Conservation (phyloP, 345 rosid genomes). For the Moringa oleifera region DNA sequence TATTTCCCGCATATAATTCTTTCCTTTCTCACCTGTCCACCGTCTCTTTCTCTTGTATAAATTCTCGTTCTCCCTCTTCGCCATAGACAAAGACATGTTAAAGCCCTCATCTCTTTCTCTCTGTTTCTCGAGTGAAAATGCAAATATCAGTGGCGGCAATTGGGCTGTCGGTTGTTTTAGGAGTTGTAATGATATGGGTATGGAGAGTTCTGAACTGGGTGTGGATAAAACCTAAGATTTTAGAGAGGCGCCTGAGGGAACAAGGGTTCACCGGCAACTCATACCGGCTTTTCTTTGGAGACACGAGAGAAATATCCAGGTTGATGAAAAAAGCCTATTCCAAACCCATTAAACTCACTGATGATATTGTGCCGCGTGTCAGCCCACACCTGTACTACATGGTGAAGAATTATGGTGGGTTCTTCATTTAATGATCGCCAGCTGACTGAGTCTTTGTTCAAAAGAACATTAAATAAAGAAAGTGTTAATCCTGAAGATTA, state of each 20-base stretch:
- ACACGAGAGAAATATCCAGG: slow-evolving; percentile 21
- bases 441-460: too few relatives aligned
- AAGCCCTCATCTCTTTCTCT: background rate
- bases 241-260: slow-evolving; percentile 35
- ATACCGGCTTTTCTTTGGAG: slow-evolving; percentile 34
- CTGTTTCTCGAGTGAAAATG: slow-evolving; percentile 1
- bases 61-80: too few relatives aligned
- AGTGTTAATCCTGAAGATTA: too few relatives aligned
- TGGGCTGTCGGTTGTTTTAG: slow-evolving; percentile 2
- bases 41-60: too few relatives aligned
- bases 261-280: slow-evolving; percentile 45
- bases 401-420: slow-evolving; percentile 30
- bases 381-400: slow-evolving; percentile 28
- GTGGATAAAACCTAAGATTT: slow-evolving; percentile 43
- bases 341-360: slow-evolving; percentile 26
- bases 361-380: slow-evolving; percentile 30
- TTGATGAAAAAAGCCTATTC: slow-evolving; percentile 27
- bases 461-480: too few relatives aligned
- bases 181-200: slow-evolving; percentile 16
- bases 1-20: too few relatives aligned
- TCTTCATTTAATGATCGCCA: too few relatives aligned
- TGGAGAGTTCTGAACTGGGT: slow-evolving; percentile 36
- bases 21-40: too few relatives aligned
- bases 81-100: too few relatives aligned
- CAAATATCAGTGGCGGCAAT: slow-evolving; percentile 21